These are phyloP conservation scores for Berberis thunbergii DNA, from an alignment of 164 flowering plant genomes.

Conservation along the genomic window DNA sequence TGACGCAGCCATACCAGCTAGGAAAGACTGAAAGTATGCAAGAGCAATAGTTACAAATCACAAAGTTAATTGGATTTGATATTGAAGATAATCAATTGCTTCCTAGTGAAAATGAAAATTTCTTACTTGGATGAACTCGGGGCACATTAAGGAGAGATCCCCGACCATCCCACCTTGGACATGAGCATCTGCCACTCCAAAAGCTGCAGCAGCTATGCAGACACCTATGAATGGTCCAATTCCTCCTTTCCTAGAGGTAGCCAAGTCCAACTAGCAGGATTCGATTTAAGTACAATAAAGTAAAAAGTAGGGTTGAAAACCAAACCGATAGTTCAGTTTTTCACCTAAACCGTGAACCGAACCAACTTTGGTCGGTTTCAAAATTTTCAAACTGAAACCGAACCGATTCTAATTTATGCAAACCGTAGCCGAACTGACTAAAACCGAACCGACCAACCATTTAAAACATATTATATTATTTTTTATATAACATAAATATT, in stretches of 20 bases:
- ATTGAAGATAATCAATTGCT: neutral
- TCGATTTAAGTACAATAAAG: neutral
- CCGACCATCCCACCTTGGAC: slow-evolving; percentile 91
- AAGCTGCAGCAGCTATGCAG: slow-evolving; percentile 42
- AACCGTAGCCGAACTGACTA: too few species aligned
- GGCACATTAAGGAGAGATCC: slow-evolving; percentile 70
- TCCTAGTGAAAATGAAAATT: neutral
- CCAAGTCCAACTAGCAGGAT: slow-evolving; percentile 52
- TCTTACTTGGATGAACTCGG: slow-evolving; percentile 70
- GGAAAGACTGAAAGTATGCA: slow-evolving; percentile 42
- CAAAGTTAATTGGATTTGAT: neutral
- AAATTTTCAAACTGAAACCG: too few species aligned
- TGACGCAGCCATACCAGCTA: slow-evolving; percentile 81
- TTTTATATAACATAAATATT: too few species aligned
- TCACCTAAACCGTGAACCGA: too few species aligned
- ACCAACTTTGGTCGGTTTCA: too few species aligned
- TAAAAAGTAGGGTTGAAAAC: neutral
- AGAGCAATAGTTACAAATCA: slow-evolving; percentile 3
- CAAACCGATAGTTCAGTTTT: too few species aligned
- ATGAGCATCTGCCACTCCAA: slow-evolving; percentile 76
- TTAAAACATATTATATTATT: too few species aligned
- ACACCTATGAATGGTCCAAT: slow-evolving; percentile 49
- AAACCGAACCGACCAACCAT: too few species aligned
- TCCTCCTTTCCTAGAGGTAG: slow-evolving; percentile 66
- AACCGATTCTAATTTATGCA: too few species aligned